Base-by-base conservation (phyloP, 2,329 filamentous ascomycete species). In the Pestalotiopsis sp. region DNA sequence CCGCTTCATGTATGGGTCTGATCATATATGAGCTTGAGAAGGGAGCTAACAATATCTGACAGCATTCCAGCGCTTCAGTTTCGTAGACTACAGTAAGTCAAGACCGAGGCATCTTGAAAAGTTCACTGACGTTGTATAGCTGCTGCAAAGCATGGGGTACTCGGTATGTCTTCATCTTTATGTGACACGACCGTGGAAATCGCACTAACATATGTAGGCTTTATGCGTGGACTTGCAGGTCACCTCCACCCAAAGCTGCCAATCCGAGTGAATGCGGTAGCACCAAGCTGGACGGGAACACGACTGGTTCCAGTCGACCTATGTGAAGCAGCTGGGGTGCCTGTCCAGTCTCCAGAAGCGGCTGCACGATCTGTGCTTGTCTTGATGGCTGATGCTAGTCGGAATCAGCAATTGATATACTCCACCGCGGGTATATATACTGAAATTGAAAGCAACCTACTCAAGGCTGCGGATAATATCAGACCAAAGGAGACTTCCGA, bases 291-390 rank as follows among this genome's bases (percentile, higher is more conserved):
- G 57, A 59, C 57, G 17, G 57, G 13, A 11, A 59, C 57, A 59
- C n/a, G 9, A 12, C 57, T 59, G 25, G 57, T 27, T 27, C 20
- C 57, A 59, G 57, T 36, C 57, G 57, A 59, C 57, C 4, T 59
- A 36, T 59, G 57, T n/a, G 17, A 59, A 59, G 57, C 25, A 59
- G 57, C 57, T 59, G 25, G 57, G 57, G 57, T 59, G 12, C 57
- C 57, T 36, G 57, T 59, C 1, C 57, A 59, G 57, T 59, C 25
- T 13, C 6, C 57, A 59, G 57, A 59, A 11, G 57, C 7, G 3
- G 57, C 31, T 11, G 57, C 57, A 59, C 57, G 57, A 59, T 59
- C 57, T 6, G 57, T 59, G 7, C 57, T 59, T 36, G 25, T 59
- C 57, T 14, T 59, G 7, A 59, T 59, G 57, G 57, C 57, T 27